phyloP scores from a whole-genome alignment of 345 rosid species.

The Boechera stricta region DNA sequence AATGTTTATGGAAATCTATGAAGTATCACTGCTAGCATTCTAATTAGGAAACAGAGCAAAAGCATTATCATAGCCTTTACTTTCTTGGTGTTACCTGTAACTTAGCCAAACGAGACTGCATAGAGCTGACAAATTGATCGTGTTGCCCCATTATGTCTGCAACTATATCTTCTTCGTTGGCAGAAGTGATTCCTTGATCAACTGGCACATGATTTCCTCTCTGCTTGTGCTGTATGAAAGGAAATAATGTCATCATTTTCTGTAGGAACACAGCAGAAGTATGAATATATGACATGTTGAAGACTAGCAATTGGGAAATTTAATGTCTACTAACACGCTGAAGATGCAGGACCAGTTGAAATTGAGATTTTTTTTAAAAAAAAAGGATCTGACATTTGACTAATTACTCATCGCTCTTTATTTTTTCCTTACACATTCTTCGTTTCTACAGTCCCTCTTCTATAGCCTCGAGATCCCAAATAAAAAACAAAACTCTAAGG shows the following conservation, averaged over 20 bases:
- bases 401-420: neutral
- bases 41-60: constrained; percentile 15
- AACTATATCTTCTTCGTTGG: constrained; percentile 72
- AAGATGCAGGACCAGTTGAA: constrained; percentile 20
- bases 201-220: constrained; percentile 58
- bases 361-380: neutral
- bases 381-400: neutral
- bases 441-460: neutral
- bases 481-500: neutral
- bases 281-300: constrained; percentile 24
- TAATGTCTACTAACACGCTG: neutral
- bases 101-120: constrained; percentile 91
- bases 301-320: neutral
- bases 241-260: constrained; percentile 25
- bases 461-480: neutral
- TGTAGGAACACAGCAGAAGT: constrained; percentile 2
- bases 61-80: constrained; percentile 30
- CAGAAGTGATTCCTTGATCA: constrained; percentile 62
- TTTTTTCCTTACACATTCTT: constrained; percentile 1
- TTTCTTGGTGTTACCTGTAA: constrained; percentile 74
- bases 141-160: constrained; percentile 78
- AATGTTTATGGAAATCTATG: constrained; percentile 3
- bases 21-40: constrained; percentile 29
- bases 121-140: constrained; percentile 82
- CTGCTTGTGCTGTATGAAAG: constrained; percentile 57